Conservation (phyloP, 768 basidiomycete species). For the Phlebiopsis gigantea region DNA sequence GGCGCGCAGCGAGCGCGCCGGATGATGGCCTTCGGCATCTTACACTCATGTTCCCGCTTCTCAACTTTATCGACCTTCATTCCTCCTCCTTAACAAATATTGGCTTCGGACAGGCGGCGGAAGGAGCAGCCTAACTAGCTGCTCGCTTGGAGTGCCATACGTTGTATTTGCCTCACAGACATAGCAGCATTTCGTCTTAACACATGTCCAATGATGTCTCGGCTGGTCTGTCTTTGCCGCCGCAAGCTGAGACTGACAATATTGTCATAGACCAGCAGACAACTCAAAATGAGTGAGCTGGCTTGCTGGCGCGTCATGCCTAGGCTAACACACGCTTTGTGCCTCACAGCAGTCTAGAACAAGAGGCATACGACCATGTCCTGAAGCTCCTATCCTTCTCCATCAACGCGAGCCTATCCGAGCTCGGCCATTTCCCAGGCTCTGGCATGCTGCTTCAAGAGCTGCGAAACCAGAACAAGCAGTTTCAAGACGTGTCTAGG, state of each 20-base stretch:
- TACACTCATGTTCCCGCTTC: background rate
- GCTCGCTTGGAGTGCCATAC: background rate
- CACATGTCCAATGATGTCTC: background rate
- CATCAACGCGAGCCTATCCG: slow-evolving; percentile 17
- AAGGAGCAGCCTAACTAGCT: background rate
- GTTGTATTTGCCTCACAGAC: background rate
- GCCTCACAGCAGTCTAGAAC: background rate
- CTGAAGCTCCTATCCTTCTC: slow-evolving; percentile 13
- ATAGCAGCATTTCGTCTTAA: background rate
- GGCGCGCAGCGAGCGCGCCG: background rate
- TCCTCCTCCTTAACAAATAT: background rate
- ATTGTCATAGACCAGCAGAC: background rate
- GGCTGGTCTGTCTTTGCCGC: background rate
- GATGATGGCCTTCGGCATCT: background rate
- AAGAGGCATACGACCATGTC: background rate
- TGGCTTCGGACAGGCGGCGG: background rate
- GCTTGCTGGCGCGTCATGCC: background rate
- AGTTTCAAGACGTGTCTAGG: slow-evolving; percentile 21
- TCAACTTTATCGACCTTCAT: background rate
- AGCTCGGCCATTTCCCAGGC: slow-evolving; percentile 38
- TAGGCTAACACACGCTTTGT: background rate
- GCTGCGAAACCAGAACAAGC: slow-evolving; percentile 26
- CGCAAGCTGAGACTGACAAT: background rate
- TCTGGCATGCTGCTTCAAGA: slow-evolving; percentile 32
- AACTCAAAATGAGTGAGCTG: background rate